Evolutionary conservation across 805 yeast species (phyloP).

Genomic region (Pichia insulana): DNA sequence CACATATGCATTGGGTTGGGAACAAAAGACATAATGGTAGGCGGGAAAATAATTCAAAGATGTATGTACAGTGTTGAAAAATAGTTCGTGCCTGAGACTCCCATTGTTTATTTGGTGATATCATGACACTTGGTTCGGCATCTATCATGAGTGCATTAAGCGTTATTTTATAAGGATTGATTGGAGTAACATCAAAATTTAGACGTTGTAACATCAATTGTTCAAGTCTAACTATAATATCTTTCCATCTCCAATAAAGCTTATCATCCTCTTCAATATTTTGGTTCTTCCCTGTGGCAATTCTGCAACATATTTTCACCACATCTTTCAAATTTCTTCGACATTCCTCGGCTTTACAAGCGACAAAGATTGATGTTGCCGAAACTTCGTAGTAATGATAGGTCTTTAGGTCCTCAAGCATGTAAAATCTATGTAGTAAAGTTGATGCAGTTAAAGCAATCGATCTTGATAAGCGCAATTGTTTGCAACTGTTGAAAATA

Average conservation of each 20-base stretch:
- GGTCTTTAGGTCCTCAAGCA: constrained; percentile 33
- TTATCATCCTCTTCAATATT: constrained; percentile 36
- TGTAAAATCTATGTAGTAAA: constrained; percentile 44
- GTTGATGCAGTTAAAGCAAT: constrained; percentile 41
- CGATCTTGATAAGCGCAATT: constrained; percentile 37
- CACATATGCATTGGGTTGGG: constrained; percentile 18
- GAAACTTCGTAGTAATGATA: constrained; percentile 43
- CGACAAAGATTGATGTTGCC: constrained; percentile 42
- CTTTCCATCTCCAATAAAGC: constrained; percentile 46
- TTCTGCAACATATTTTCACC: constrained; percentile 39
- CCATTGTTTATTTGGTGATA: constrained; percentile 12
- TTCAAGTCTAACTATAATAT: constrained; percentile 35
- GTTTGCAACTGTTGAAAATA: constrained; percentile 35
- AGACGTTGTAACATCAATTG: constrained; percentile 35
- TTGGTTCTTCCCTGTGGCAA: constrained; percentile 34
- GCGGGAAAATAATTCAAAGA: constrained; percentile 23
- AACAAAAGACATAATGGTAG: constrained; percentile 23
- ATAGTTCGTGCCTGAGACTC: constrained; percentile 11
- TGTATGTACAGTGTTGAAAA: constrained; percentile 20
- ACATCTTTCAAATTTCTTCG: constrained; percentile 40
- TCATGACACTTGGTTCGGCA: constrained; percentile 9
- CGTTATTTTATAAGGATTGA: constrained; percentile 31
- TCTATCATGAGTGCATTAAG: constrained; percentile 19
- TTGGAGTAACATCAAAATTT: constrained; percentile 40
- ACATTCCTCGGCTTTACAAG: constrained; percentile 46